These are phyloP conservation scores for slime mould (Dictyostelium discoideum) DNA, from an alignment of 78 protist genomes.

Conservation along the genomic window DNA sequence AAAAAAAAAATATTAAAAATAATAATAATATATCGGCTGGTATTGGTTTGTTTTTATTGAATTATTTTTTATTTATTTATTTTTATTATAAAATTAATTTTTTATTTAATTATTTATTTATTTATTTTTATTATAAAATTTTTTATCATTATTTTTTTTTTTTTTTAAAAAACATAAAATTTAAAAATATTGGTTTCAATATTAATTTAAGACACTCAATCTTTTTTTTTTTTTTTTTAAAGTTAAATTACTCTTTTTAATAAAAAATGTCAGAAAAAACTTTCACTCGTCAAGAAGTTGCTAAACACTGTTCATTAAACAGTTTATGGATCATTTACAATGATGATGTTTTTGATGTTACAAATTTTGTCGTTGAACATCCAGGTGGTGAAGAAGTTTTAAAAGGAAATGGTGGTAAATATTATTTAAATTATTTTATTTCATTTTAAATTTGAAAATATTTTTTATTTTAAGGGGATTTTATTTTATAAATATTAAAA, in stretches of 20 bases:
- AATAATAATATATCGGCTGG: no score
- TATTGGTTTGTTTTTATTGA: no score
- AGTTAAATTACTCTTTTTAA: not conserved
- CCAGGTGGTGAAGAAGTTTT: conserved; percentile 90
- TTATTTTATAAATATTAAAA: not conserved
- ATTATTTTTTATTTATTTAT: no score
- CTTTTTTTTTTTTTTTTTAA: no score
- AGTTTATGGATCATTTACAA: conserved; percentile 87
- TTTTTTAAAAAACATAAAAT: no score
- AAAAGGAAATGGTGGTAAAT: conserved; percentile 74
- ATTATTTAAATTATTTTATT: not conserved
- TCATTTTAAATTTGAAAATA: not conserved
- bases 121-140: no score
- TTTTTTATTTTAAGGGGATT: no score
- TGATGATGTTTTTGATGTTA: conserved; percentile 86
- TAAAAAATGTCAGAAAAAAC: conserved; percentile 41
- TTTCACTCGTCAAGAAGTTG: conserved; percentile 81
- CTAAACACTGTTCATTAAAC: conserved; percentile 76
- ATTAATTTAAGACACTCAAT: no score
- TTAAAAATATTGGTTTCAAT: no score
- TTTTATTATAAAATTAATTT: no score
- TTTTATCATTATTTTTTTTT: no score
- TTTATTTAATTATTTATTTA: no score
- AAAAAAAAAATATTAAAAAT: not conserved
- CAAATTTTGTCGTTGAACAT: conserved; percentile 86